Base-by-base conservation (phyloP, 73 alveolate genomes). In the Tetrahymena malaccensis region DNA sequence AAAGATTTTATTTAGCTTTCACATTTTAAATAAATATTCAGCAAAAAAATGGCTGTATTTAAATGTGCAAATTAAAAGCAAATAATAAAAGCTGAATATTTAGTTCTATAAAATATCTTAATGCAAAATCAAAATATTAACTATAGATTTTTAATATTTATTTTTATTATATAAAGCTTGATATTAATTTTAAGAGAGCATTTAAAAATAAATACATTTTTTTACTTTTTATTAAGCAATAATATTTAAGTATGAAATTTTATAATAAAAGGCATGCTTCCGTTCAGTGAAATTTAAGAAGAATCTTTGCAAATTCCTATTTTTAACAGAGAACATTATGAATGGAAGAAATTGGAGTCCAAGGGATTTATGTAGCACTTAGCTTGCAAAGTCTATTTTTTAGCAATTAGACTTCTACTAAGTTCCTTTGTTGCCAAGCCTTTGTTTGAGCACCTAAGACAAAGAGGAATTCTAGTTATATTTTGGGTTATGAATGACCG, bases 251-350 rank as follows among this genome's bases (percentile, higher is more conserved):
- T 50, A 27, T 70, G 31, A 70, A 27, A 19, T 25, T 19, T 19
- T 5, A 70, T 70, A 70, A 8, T 10, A 85, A 40, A 50, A 37
- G 97, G 97, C 21, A 50, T 95, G 3, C 34, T 95, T 34, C 97
- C 97, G 9, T 95, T 85, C 94, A 44, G 93, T 35, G 95, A 95
- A 85, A 40, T 95, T 11, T 57, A 89, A 44, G 97, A 95, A 70
- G 97, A 95, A 85, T 89, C 95, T 33, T 43, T 95, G 56, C 56
- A 95, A 85, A 57, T 93, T 44, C 95, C 96, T 4, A 57, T 95
- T 35, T 95, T 85, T 35, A 85, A 94, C 0, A 85, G 94, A 1
- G 95, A 95, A n/a, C 94, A 85, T 21, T 95, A 95, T 56, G 35
- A 85, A 31, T 95, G 96, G 94, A 95, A 95, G 37, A 70, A 70